A percentile compares a stretch with the other conserved stretches of the same genome.
phyloP scores from a whole-genome alignment of 176 grass and related monocot genomes.

The Phyllostachys edulis region DNA sequence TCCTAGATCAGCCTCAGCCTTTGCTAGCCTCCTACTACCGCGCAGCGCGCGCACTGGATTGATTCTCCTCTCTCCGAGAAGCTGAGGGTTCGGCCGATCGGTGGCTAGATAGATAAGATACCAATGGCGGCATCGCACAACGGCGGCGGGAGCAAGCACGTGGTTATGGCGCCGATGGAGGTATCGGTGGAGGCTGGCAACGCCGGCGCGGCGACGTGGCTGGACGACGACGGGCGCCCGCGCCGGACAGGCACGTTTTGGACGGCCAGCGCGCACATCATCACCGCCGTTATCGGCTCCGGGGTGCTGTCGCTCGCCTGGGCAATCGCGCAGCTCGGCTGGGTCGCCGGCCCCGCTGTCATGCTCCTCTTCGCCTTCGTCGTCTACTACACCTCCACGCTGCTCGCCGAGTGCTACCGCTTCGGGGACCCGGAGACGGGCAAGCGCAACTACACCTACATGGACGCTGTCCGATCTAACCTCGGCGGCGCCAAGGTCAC shows the following conservation, averaged over 20 bases:
- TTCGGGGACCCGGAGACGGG: constrained; percentile 63
- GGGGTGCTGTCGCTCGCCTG: constrained; percentile 90
- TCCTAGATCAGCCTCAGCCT: not conserved
- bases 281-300: constrained; percentile 92
- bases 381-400: constrained; percentile 84
- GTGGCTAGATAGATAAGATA: not conserved
- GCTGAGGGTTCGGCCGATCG: no score
- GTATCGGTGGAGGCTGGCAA: constrained; percentile 47
- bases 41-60: not conserved
- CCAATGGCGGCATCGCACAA: not conserved
- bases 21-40: not conserved
- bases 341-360: constrained; percentile 71
- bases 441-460: constrained; percentile 94
- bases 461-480: constrained; percentile 84
- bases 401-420: constrained; percentile 88
- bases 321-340: constrained; percentile 92
- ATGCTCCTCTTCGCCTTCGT: constrained; percentile 90
- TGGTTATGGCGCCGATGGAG: constrained; percentile 39
- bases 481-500: constrained; percentile 50
- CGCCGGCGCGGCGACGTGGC: not conserved
- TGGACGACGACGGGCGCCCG: constrained; percentile 64
- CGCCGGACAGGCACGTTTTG: constrained; percentile 62
- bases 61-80: not conserved
- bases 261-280: constrained; percentile 91
- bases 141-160: not conserved